Evolutionary conservation across 2,329 filamentous ascomycete species (phyloP), one percentile per base, ranked within the genome.

Genomic region (Colletotrichum australisinense): DNA sequence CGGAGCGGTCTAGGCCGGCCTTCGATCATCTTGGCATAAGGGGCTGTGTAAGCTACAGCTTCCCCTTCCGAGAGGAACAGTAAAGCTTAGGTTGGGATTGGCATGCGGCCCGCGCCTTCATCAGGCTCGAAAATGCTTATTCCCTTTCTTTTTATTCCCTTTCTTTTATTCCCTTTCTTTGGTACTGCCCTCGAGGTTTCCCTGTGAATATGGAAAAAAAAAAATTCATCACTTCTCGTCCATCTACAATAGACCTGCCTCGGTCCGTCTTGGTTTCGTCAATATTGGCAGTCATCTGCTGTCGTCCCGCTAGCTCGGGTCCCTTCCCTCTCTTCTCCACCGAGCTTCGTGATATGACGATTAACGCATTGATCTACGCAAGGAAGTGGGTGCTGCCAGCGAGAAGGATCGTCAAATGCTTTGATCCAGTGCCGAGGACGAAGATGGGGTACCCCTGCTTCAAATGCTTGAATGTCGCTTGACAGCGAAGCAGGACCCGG

Each of bases 281-380:
- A 16, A 38, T 24, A 11, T 38, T 19, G 19, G 7, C 46, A 19
- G 12, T n/a, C 6, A 14, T 24, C 14, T 19, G 11, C 63, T 65
- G 30, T n/a, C 16, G 16, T 12, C 6, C 52, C 32, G 22, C 30
- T 49, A 14, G 52, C 63, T 65, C 32, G 49, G 30, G 46, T 49
- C 62, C 22, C 55, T 35, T 12, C 12, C 14, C 63, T 49, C 19
- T 49, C n/a, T 19, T 49, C 42, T 19, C 42, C 42, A 9, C 42
- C 38, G 16, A 49, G 42, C 42, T 49, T 49, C 26, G 2, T 24
- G 14, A 19, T 30, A 42, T 42, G 16, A 42, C 6, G 9, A 19
- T 42, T 4, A 19, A 42, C 38, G 52, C 69, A 72, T 72, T 69
- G 65, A 69, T 72, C 38, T 63, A 28, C 69, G 14, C 65, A 63